Percentiles rank a stretch among this genome's conserved stretches.
These are phyloP conservation scores for Lactarius hatsudake DNA, from an alignment of 768 basidiomycete species.

Conservation along the genomic window DNA sequence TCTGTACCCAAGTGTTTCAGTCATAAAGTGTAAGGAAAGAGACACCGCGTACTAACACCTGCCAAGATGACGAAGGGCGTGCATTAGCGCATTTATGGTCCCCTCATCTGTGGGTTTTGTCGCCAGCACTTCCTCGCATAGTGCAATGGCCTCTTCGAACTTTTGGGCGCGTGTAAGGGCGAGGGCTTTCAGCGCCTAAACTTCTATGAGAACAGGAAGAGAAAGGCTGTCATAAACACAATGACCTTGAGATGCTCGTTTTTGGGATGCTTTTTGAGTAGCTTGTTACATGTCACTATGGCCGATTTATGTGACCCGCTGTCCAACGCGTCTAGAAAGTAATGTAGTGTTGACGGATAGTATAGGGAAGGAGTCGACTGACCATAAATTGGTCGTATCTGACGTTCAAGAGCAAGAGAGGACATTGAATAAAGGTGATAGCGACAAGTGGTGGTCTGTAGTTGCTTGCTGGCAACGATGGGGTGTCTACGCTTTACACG, in stretches of 20 bases:
- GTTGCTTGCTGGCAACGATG: conserved; percentile 10
- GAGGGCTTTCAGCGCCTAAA: conserved; percentile 77
- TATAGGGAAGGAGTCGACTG: conserved; percentile 27
- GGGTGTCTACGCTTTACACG: conserved; percentile 8
- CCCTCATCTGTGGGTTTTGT: conserved; percentile 70
- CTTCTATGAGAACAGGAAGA: conserved; percentile 16
- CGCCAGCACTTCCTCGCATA: conserved; percentile 80
- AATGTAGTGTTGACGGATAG: conserved; percentile 10
- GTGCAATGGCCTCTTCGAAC: conserved; percentile 73
- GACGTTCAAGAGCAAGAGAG: conserved; percentile 64
- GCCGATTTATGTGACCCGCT: conserved; percentile 85
- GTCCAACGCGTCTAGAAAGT: conserved; percentile 70
- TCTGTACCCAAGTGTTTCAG: conserved; percentile 39
- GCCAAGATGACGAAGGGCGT: conserved; percentile 75
- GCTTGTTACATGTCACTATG: conserved; percentile 79
- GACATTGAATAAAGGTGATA: conserved; percentile 41
- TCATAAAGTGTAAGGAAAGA: neutral
- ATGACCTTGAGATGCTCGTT: conserved; percentile 68
- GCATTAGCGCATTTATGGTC: conserved; percentile 77
- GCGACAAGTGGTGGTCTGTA: conserved; percentile 12
- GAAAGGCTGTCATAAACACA: neutral
- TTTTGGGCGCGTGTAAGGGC: conserved; percentile 83
- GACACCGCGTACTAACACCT: conserved; percentile 45
- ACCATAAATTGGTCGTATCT: conserved; percentile 87
- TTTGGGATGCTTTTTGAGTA: conserved; percentile 81